These are phyloP conservation scores for Cladosporium velox DNA, from an alignment of 2,329 filamentous ascomycete species.

Conservation along the genomic window DNA sequence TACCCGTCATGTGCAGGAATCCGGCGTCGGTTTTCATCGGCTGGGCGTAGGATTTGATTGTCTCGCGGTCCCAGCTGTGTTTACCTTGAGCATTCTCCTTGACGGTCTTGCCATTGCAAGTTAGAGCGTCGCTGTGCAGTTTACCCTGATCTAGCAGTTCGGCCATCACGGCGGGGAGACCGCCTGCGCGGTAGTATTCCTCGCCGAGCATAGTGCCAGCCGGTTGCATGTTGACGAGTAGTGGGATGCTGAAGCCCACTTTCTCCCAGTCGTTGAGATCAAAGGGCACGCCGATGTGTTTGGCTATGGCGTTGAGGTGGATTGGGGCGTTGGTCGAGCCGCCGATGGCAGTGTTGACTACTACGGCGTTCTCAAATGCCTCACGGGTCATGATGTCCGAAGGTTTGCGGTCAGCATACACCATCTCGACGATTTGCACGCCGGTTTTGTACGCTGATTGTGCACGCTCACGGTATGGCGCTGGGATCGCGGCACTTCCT, in stretches of 20 bases:
- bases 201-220: constrained; percentile 56
- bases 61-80: constrained; percentile 53
- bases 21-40: constrained; percentile 55
- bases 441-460: constrained; percentile 36
- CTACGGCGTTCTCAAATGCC: constrained; percentile 60
- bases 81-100: constrained; percentile 48
- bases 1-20: constrained; percentile 42
- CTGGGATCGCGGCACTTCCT: constrained; percentile 34
- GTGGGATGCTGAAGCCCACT: constrained; percentile 52
- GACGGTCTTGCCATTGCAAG: constrained; percentile 51
- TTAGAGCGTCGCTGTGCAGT: constrained; percentile 47
- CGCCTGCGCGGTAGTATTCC: constrained; percentile 57
- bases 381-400: constrained; percentile 58
- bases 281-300: constrained; percentile 55
- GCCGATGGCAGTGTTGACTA: constrained; percentile 57
- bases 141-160: constrained; percentile 54
- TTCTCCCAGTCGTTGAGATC: constrained; percentile 57
- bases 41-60: constrained; percentile 48
- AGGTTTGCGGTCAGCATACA: constrained; percentile 40
- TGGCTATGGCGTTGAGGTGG: constrained; percentile 57
- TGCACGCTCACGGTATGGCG: constrained; percentile 34
- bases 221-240: constrained; percentile 58
- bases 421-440: constrained; percentile 37
- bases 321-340: constrained; percentile 61
- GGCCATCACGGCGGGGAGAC: constrained; percentile 56